Evolutionary conservation across 2,329 filamentous ascomycete species (phyloP), one percentile per base, ranked within the genome.

Genomic region (Fusarium cicatricum): DNA sequence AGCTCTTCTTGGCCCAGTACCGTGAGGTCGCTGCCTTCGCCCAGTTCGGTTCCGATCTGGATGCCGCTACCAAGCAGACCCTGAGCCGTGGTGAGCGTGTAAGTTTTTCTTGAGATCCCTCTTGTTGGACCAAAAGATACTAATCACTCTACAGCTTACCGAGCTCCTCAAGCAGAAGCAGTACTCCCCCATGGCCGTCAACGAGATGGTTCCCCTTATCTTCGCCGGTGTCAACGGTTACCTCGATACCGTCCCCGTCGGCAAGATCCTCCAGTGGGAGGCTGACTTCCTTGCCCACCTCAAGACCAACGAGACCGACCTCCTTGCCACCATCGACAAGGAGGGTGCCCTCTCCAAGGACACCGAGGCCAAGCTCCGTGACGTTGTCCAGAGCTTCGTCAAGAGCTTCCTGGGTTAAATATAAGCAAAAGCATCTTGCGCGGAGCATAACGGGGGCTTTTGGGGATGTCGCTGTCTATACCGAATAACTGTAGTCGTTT

Each of bases 1-100:
- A 99, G 89, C 92, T 99, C 73, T 99, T 98, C 92, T 91, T 99
- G 90, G 95, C 95, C 74, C 95, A 99, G 85, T 99, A 99, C 89
- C 95, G 95, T 95, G 95, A 99, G 83, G 95, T 99, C 65, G 95
- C 95, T 75, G 95, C 95, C 72, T 99, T 99, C 83, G 94, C 95
- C 73, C 95, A 99, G 84, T 99, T 99, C 88, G 95, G 95, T 90
- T 99, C 95, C 77, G 95, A 99, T 86, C 85, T 99, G 71, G 95
- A 99, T 84, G 95, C 95, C 72, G 88, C 95, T 71, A 99, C 95
- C 81, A 98, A 97, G 90, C 95, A 98, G 85, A 98, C 94, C 64
- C 89, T 99, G 70, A 89, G 77, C 85, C 93, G 95, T 90, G 95
- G 95, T 91, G 94, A 98, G 86, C 93, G 95, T 85, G 89, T 92